Base-by-base conservation (phyloP, 768 basidiomycete species). In the Holtermanniella nyarrowii region DNA sequence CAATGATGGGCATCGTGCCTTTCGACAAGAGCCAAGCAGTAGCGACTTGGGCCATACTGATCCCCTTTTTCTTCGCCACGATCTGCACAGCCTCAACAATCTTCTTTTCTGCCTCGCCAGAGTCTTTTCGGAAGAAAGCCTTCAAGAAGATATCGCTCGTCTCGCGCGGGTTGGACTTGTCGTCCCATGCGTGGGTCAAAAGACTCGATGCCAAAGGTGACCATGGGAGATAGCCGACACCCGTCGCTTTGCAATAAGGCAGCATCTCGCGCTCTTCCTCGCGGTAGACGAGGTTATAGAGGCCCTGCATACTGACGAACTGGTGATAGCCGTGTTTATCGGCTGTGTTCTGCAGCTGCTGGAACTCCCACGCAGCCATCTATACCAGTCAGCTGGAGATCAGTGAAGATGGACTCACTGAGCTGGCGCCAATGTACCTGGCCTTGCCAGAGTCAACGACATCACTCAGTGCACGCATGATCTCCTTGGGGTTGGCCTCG, bases 11-110 rank as follows among this genome's bases (percentile, higher is more conserved):
- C 0, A 74, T 71, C 12, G 26, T 21, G 13, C 25, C 72, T 60
- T 78, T 78, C 22, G 62, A 42, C 2, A 66, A 43, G 0, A 68
- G 50, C 77, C 78, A 78, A 3, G 74, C 73, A 2, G 78, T 53
- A 7, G 77, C 76, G 23, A 78, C 69, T 53, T 77, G 76, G 5
- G 71, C 69, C 77, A 78, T 79, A 46, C 68, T 68, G 49, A 73
- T 60, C 0, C 63, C 70, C 42, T 70, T 71, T 58, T 74, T 74
- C 50, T 70, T 67, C 3, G 78, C 72, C 13, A 78, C 54, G 45
- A 74, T 67, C 58, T 76, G 70, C 4, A 78, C 74, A 1, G 74
- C 69, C 22, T 53, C 60, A 59, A 76, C 70, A 57, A 77, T 76
- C 31, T 55, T 53, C 49, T 66, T 57, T 57, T 75, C 70, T 0